A percentile compares a stretch with the other conserved stretches of the same genome.
phyloP scores from a whole-genome alignment of 2,329 filamentous ascomycete species.

The Epichloe typhina region DNA sequence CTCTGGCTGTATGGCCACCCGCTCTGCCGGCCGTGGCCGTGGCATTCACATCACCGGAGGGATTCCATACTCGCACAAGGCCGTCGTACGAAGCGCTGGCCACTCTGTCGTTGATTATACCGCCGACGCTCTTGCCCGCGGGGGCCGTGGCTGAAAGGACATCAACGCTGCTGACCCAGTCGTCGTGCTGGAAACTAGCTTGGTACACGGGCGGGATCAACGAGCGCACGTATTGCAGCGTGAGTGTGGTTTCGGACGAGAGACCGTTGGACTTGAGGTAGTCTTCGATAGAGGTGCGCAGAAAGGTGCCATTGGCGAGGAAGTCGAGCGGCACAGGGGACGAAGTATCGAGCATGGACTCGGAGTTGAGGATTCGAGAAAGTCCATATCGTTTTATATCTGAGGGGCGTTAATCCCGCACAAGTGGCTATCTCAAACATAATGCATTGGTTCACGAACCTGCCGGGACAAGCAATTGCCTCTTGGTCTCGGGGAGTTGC shows the following conservation, averaged over 20 bases:
- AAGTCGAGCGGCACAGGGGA: slow-evolving; percentile 78
- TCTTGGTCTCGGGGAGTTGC: slow-evolving; percentile 48
- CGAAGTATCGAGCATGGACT: slow-evolving; percentile 53
- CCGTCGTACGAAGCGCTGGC: slow-evolving; percentile 94
- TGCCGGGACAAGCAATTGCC: slow-evolving; percentile 48
- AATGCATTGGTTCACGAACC: slow-evolving; percentile 23
- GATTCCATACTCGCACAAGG: slow-evolving; percentile 76
- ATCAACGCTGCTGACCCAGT: slow-evolving; percentile 87
- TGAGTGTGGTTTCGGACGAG: slow-evolving; percentile 75
- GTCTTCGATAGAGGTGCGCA: slow-evolving; percentile 79
- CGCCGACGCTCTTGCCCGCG: slow-evolving; percentile 35
- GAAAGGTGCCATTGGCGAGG: slow-evolving; percentile 83
- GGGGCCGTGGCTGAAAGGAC: slow-evolving; percentile 57
- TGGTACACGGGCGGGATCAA: slow-evolving; percentile 80
- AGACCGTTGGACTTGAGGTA: slow-evolving; percentile 79
- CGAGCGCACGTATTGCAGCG: slow-evolving; percentile 86
- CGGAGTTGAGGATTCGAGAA: slow-evolving; percentile 57
- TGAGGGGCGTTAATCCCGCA: slow-evolving; percentile 13
- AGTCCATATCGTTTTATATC: slow-evolving; percentile 59
- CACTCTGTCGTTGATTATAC: slow-evolving; percentile 39
- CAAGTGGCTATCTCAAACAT: too few relatives aligned
- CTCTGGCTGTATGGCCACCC: slow-evolving; percentile 61
- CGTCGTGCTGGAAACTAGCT: slow-evolving; percentile 90
- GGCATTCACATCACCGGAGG: slow-evolving; percentile 71
- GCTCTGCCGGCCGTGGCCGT: slow-evolving; percentile 53